Evolutionary conservation across 1,284 basidiomycete species (phyloP).

Genomic region (Amylostereum areolatum): DNA sequence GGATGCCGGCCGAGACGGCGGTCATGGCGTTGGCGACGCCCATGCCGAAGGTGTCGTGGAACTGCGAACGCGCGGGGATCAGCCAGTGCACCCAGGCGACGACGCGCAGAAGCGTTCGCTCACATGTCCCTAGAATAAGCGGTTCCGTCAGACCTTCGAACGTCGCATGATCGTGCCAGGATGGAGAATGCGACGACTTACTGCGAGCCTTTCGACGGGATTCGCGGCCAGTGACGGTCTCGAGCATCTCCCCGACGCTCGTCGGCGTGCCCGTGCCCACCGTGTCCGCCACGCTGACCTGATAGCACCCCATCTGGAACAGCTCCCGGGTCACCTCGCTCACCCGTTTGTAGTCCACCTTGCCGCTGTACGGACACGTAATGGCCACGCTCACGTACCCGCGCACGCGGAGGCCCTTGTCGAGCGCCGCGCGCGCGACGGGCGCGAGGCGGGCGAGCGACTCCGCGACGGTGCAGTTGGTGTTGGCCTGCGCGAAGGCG

Average conservation of each 20-base stretch:
- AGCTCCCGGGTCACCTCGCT: conserved; percentile 69
- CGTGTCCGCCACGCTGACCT: conserved; percentile 90
- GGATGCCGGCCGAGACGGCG: conserved; percentile 59
- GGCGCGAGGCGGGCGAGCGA: conserved; percentile 62
- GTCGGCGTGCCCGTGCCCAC: conserved; percentile 82
- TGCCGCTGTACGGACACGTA: conserved; percentile 82
- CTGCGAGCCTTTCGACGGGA: conserved; percentile 64
- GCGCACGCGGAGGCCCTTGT: conserved; percentile 67
- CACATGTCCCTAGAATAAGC: conserved; percentile 49
- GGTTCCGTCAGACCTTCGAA: conserved; percentile 5
- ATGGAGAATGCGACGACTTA: conserved; percentile 29
- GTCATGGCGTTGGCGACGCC: conserved; percentile 70
- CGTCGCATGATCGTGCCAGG: conserved; percentile 3
- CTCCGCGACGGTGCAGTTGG: conserved; percentile 72
- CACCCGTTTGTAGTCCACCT: conserved; percentile 63
- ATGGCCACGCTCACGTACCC: conserved; percentile 87
- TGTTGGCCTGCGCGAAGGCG: conserved; percentile 82
- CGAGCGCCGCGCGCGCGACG: conserved; percentile 58
- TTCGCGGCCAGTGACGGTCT: conserved; percentile 63
- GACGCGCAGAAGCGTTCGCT: conserved; percentile 18
- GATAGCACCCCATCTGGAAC: conserved; percentile 89
- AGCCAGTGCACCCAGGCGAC: neutral
- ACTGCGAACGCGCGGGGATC: conserved; percentile 7
- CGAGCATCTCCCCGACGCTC: conserved; percentile 62
- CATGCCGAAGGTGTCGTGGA: conserved; percentile 87